These are phyloP conservation scores for Fusarium virguliforme DNA, from an alignment of 2,329 filamentous ascomycete genomes.

Conservation along the genomic window DNA sequence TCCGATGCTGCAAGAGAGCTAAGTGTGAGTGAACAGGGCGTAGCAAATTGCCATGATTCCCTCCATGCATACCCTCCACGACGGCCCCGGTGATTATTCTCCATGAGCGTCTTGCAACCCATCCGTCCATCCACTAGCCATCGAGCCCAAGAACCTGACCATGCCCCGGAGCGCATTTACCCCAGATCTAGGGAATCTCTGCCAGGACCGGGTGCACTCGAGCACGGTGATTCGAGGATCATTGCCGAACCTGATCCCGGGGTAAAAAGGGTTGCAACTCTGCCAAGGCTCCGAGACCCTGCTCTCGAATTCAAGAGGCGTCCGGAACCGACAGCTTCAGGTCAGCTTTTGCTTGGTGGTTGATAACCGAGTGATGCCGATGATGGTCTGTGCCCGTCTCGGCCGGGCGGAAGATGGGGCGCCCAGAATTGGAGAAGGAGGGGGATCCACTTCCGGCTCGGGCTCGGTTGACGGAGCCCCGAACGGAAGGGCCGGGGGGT, in stretches of 20 bases:
- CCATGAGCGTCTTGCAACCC: neutral
- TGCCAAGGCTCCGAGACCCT: neutral
- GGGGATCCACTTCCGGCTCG: slow-evolving; percentile 32
- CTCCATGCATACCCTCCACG: neutral
- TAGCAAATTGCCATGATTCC: neutral
- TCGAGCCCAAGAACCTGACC: slow-evolving; percentile 1
- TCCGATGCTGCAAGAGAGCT: neutral
- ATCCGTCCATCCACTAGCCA: neutral
- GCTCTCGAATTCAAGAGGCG: slow-evolving; percentile 25
- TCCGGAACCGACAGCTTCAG: neutral
- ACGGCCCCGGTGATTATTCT: slow-evolving; percentile 11
- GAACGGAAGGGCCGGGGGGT: slow-evolving; percentile 38
- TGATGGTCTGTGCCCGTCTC: slow-evolving; percentile 50
- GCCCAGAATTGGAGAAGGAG: slow-evolving; percentile 34
- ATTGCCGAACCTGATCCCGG: slow-evolving; percentile 46
- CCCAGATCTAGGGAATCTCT: slow-evolving; percentile 28
- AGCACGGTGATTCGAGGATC: slow-evolving; percentile 38
- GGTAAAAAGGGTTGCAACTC: slow-evolving; percentile 23
- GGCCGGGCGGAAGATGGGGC: slow-evolving; percentile 48
- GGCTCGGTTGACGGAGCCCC: slow-evolving; percentile 34
- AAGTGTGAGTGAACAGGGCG: neutral
- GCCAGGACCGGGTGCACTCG: neutral
- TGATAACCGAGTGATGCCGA: slow-evolving; percentile 51
- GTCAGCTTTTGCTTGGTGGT: slow-evolving; percentile 14
- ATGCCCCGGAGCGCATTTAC: slow-evolving; percentile 16